Base-by-base conservation (phyloP, 306 rosid species). In the Echinosophora koreensis region DNA sequence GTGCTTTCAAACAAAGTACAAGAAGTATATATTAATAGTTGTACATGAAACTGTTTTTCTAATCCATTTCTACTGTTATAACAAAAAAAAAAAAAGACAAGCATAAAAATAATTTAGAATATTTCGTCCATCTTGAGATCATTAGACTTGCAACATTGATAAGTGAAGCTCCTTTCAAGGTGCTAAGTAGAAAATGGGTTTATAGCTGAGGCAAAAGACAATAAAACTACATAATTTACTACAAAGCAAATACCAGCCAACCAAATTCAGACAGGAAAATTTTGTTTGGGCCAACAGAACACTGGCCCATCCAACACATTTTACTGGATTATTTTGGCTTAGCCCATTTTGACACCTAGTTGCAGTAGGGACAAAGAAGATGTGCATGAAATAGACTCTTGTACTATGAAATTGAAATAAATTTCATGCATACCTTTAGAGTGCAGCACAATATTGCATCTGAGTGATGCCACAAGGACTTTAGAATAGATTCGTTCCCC, bases 381-480 rank as follows among this genome's bases (percentile, higher is more conserved):
- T 30, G 37, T 66, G n/a, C 28, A 37, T 15, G 22, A 32, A 51
- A 76, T 65, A 15, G 8, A 44, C n/a, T 51, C 34, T 18, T 58
- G 65, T 39, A 51, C 9, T 18, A 6, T 27, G 12, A 55, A 63
- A 59, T 1, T 32, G 37, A 68, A 67, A 77, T 51, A 54, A 76
- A 51, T 70, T 44, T 47, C 55, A 74, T 58, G 66, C 74, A 77
- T 74, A 94, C 98, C 95, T 94, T 94, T 64, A 92, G 77, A 28
- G 94, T 90, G 88, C 98, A 94, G 83, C 98, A 94, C 90, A 94
- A 78, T 71, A 94, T 83, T 34, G 97, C 97, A 79, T 94, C 97
- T 1, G 97, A 92, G 85, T 92, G 95, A 88, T 94, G 97, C 98
- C 98, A 94, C 84, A 94, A 64, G 73, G 94, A 81, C 82, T 94